These are phyloP conservation scores for Tilletia indica DNA, from an alignment of 1,284 basidiomycete genomes.

Conservation along the genomic window DNA sequence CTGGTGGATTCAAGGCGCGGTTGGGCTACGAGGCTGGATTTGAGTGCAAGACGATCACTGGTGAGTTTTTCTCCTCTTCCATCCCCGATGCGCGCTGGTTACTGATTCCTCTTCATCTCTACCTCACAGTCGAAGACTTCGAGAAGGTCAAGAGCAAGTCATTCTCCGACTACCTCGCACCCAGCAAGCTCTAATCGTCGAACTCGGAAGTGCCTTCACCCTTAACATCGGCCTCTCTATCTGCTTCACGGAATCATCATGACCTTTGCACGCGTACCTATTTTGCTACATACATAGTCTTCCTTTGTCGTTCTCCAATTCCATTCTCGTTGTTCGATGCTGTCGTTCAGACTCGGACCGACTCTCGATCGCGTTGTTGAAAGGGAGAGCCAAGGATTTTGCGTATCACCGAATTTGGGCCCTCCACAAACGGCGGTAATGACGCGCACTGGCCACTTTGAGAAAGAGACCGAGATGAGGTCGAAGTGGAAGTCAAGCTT, in stretches of 20 bases:
- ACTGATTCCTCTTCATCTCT: neutral
- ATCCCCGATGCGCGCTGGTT: neutral
- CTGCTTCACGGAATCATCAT: too few species aligned
- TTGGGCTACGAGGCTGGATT: slow-evolving; percentile 48
- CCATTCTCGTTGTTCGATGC: too few species aligned
- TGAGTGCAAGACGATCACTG: slow-evolving; percentile 37
- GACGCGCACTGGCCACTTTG: neutral
- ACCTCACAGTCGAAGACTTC: slow-evolving; percentile 4
- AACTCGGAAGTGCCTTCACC: neutral
- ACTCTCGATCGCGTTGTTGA: too few species aligned
- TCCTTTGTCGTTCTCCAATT: too few species aligned
- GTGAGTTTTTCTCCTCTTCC: neutral
- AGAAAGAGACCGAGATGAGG: neutral
- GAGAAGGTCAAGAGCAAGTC: slow-evolving; percentile 21
- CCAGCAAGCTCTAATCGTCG: slow-evolving; percentile 13
- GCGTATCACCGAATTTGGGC: neutral
- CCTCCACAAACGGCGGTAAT: neutral
- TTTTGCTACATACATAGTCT: too few species aligned
- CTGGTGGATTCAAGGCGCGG: slow-evolving; percentile 36
- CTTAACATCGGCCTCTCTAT: too few species aligned
- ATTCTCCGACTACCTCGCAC: slow-evolving; percentile 8
- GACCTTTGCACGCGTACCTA: too few species aligned
- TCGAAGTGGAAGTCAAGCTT: too few species aligned
- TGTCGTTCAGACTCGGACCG: too few species aligned
- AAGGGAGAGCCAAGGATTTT: too few species aligned